Base-by-base conservation (phyloP, 345 rosid genomes). In the Rhodamnia rubescens region DNA sequence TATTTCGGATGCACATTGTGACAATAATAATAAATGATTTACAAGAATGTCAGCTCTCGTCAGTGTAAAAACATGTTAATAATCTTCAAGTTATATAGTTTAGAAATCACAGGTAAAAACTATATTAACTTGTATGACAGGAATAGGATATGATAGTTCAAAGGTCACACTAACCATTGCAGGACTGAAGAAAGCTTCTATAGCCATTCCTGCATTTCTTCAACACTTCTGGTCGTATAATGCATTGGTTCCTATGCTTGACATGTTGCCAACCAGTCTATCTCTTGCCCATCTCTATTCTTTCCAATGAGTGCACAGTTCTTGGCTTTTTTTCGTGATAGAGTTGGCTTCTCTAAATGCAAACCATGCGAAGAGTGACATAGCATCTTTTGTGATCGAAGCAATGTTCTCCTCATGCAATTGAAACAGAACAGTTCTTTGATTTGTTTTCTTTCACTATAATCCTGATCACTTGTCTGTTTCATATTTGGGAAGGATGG, bases 401-500 rank as follows among this genome's bases (percentile, higher is more conserved):
- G 80, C 47, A 18, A 69, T 36, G 80, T 36, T 69, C 32, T 69
- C 42, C 47, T 69, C 26, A 36, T 69, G 80, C 78, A 69, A 69
- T 69, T 69, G 24, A 52, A 16, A 82, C 40, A 55, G 84, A 9
- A 55, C 44, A 29, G 54, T 36, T 2, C 24, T 44, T 58, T 27
- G 47, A 26, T 61, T 59, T 53, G 10, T 11, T 26, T 84, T 85
- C 50, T 82, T 24, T n/a, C 74, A 32, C 18, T 80, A 42, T 75
- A 57, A 44, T 32, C 82, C 75, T 42, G 56, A 80, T 5, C 24
- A 29, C 42, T 50, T 24, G 1, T 44, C 36, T 16, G 83, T 75
- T 64, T 59, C 78, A 75, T 82, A 32, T 54, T 44, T 58, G 81
- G 42, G 26, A 85, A 93, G 98, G 98, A 92, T 24, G 98, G 94